Percentiles rank a stretch among this genome's conserved stretches.
Conservation (phyloP, 768 basidiomycete species). For the Amanita exitialis region DNA sequence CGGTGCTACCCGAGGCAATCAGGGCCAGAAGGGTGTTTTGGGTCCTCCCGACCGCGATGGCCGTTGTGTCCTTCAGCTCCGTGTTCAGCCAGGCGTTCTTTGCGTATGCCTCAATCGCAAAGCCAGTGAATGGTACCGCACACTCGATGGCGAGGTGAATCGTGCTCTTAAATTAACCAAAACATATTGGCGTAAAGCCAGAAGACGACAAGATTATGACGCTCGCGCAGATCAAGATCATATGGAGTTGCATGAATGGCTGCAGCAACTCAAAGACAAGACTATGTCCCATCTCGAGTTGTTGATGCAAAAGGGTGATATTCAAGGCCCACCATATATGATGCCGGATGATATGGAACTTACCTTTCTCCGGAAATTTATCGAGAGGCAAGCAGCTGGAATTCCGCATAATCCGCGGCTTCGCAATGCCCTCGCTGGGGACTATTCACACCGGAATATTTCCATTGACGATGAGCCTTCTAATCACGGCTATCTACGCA, state of each 20-base stretch:
- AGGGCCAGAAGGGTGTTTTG: slow-evolving; percentile 76
- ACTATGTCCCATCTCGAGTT: slow-evolving; percentile 83
- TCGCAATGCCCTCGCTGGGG: slow-evolving; percentile 36
- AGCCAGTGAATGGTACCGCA: slow-evolving; percentile 77
- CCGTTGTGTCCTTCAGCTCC: slow-evolving; percentile 68
- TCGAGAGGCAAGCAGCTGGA: slow-evolving; percentile 67
- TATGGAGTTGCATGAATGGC: slow-evolving; percentile 84
- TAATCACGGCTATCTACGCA: slow-evolving; percentile 28
- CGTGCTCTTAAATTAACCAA: slow-evolving; percentile 77
- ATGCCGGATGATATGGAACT: slow-evolving; percentile 78
- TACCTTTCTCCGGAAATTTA: slow-evolving; percentile 70
- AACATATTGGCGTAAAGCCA: slow-evolving; percentile 79
- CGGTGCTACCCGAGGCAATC: slow-evolving; percentile 76
- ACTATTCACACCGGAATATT: slow-evolving; percentile 31
- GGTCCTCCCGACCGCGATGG: slow-evolving; percentile 64
- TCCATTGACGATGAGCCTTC: slow-evolving; percentile 38
- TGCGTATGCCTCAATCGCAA: slow-evolving; percentile 66
- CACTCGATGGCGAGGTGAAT: slow-evolving; percentile 69
- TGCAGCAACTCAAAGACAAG: slow-evolving; percentile 82
- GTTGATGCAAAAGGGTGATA: slow-evolving; percentile 83
- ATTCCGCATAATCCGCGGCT: slow-evolving; percentile 76
- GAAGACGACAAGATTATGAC: slow-evolving; percentile 77
- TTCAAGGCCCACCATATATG: slow-evolving; percentile 70
- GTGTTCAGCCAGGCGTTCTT: slow-evolving; percentile 77
- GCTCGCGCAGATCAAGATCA: slow-evolving; percentile 81